Conservation (phyloP, 768 basidiomycete genomes). For the Russula foetens region DNA sequence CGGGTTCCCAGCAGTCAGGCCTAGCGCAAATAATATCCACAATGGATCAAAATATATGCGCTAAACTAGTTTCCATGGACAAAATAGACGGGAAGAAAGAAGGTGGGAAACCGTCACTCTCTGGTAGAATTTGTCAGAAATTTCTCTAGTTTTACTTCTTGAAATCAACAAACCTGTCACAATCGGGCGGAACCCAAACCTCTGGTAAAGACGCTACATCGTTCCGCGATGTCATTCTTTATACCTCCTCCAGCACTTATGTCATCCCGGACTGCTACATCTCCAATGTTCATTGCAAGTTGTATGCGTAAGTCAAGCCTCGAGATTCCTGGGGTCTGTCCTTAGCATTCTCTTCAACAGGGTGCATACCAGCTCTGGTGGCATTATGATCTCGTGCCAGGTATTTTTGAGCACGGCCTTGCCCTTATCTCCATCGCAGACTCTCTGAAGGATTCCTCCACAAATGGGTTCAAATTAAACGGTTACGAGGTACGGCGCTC, state of each 20-base stretch:
- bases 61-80: constrained; percentile 52
- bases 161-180: constrained; percentile 54
- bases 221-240: background rate
- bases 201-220: constrained; percentile 39
- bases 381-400: constrained; percentile 72
- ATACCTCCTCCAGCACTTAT: constrained; percentile 37
- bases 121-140: background rate
- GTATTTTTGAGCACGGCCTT: constrained; percentile 29
- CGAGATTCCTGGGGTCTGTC: background rate
- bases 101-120: constrained; percentile 32
- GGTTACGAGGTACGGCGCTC: constrained; percentile 58
- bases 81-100: constrained; percentile 55
- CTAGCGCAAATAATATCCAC: background rate
- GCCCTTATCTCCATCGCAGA: background rate
- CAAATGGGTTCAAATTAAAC: constrained; percentile 69
- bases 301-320: constrained; percentile 56
- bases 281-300: constrained; percentile 66
- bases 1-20: too few relatives aligned
- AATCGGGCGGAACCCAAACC: constrained; percentile 63
- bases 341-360: constrained; percentile 32
- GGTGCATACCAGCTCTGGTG: constrained; percentile 61
- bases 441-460: constrained; percentile 54
- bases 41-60: constrained; percentile 43
- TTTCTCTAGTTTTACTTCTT: constrained; percentile 46
- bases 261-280: constrained; percentile 54